Evolutionary conservation across 495 filamentous ascomycete species (phyloP).

Genomic region (Mytilinidion resinicola): DNA sequence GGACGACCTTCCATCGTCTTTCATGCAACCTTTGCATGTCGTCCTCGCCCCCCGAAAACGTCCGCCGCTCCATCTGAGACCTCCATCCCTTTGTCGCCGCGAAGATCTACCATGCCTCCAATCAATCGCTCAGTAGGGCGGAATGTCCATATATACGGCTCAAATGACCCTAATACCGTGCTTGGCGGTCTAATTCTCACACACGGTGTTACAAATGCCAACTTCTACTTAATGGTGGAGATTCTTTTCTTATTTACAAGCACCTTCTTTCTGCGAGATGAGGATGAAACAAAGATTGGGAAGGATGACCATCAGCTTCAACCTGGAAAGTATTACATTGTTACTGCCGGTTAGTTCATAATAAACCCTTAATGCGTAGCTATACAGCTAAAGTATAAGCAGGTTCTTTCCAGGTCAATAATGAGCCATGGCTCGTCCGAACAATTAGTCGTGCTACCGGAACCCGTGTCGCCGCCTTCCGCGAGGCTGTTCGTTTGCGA

Average conservation of each 20-base stretch:
- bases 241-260: constrained; percentile 28
- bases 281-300: constrained; percentile 24
- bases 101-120: background rate
- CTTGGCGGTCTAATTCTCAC: constrained; percentile 33
- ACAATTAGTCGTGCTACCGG: constrained; percentile 23
- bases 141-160: constrained; percentile 34
- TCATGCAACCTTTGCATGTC: no score
- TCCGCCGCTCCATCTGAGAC: no score
- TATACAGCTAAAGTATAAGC: background rate
- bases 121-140: constrained; percentile 26
- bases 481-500: constrained; percentile 31
- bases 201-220: constrained; percentile 35
- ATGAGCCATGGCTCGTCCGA: constrained; percentile 29
- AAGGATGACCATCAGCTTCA: constrained; percentile 28
- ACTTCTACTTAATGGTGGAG: constrained; percentile 36
- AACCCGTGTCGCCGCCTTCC: constrained; percentile 29
- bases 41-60: background rate
- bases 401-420: constrained; percentile 17
- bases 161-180: constrained; percentile 23
- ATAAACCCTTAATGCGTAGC: background rate
- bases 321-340: constrained; percentile 28
- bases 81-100: no score
- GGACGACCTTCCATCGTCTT: no score
- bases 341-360: constrained; percentile 23
- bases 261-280: constrained; percentile 27